Percentiles rank a stretch among this genome's conserved stretches.
Conservation (phyloP, 371 early-diverging fungal genomes). For the Mortierella sp. region DNA sequence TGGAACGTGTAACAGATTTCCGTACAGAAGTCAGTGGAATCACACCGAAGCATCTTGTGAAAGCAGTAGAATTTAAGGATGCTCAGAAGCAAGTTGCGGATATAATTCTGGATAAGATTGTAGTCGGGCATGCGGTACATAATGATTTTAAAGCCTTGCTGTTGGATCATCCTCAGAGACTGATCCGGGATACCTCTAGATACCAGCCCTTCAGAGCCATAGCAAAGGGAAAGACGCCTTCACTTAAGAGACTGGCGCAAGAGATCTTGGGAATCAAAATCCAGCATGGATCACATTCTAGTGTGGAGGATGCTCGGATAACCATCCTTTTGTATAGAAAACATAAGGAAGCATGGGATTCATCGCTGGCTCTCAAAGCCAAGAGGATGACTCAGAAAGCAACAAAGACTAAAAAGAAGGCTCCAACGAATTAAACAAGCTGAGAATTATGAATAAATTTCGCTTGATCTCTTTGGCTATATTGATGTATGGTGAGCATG, state of each 20-base stretch:
- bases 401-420: conserved; percentile 39
- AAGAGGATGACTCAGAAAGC: conserved; percentile 36
- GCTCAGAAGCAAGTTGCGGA: conserved; percentile 84
- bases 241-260: conserved; percentile 83
- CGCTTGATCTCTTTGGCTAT: neutral
- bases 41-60: conserved; percentile 77
- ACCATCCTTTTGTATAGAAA: conserved; percentile 91
- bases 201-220: conserved; percentile 79
- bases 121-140: conserved; percentile 93
- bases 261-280: conserved; percentile 81
- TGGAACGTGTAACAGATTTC: conserved; percentile 91
- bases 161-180: conserved; percentile 81
- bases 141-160: conserved; percentile 88
- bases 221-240: conserved; percentile 77
- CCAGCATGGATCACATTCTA: conserved; percentile 91
- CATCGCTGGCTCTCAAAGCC: conserved; percentile 48
- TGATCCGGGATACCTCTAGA: conserved; percentile 88
- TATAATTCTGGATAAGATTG: conserved; percentile 83
- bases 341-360: conserved; percentile 88
- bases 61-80: conserved; percentile 71
- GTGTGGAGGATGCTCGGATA: conserved; percentile 93
- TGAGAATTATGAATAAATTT: neutral
- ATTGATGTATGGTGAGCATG: neutral
- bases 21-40: conserved; percentile 96
- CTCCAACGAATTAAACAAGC: neutral